phyloP scores from a whole-genome alignment of 345 rosid species.

The Syzygium aromaticum region DNA sequence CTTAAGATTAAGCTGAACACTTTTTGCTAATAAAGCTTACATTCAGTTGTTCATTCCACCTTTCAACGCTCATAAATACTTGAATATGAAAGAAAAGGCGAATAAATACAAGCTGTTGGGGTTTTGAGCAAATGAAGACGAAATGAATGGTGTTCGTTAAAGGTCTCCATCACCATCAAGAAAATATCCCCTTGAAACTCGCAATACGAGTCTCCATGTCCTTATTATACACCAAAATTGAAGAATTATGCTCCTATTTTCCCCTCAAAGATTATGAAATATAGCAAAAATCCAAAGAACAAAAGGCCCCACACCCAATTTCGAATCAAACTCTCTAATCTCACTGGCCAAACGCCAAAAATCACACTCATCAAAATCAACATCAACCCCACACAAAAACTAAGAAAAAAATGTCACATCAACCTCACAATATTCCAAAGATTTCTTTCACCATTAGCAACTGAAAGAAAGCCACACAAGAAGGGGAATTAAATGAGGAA shows the following conservation, averaged over 20 bases:
- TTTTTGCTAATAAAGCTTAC: not conserved
- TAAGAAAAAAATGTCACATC: not conserved
- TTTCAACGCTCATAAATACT: not conserved
- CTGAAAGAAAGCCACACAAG: constrained; percentile 18
- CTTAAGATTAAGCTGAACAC: not conserved
- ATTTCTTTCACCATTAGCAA: not conserved
- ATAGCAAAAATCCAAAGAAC: not conserved
- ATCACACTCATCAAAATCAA: not conserved
- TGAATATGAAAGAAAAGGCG: not conserved
- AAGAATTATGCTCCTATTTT: not conserved
- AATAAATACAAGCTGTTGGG: not conserved
- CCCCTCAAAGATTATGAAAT: not conserved
- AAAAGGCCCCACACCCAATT: not conserved
- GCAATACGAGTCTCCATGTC: not conserved
- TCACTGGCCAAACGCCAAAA: not conserved
- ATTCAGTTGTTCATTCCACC: not conserved
- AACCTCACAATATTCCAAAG: constrained; percentile 14
- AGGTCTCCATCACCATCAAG: not conserved
- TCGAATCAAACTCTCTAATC: not conserved
- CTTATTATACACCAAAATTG: not conserved
- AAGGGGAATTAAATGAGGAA: constrained; percentile 1
- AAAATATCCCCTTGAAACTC: not conserved
- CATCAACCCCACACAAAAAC: not conserved
- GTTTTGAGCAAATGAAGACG: not conserved
- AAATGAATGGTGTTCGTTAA: not conserved